Evolutionary conservation across 495 filamentous ascomycete genomes (phyloP).

Genomic region (Penicillium turbatum): DNA sequence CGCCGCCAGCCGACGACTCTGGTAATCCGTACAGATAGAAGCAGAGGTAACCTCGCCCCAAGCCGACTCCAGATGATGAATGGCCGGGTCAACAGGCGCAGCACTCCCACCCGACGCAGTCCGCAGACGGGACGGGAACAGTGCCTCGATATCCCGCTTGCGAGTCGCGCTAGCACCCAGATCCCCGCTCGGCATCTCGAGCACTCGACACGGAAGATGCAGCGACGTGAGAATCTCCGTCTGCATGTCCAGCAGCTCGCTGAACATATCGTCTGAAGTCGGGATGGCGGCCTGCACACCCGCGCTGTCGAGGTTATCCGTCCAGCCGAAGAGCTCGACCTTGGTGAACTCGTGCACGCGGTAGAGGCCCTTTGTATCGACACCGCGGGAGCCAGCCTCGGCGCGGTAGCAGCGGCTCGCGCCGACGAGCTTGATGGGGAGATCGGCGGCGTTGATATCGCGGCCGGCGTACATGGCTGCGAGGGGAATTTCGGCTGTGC

Average conservation of each 20-base stretch:
- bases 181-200: slow-evolving; percentile 88
- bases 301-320: slow-evolving; percentile 43
- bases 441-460: slow-evolving; percentile 53
- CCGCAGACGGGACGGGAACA: slow-evolving; percentile 74
- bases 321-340: slow-evolving; percentile 94
- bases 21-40: slow-evolving; percentile 93
- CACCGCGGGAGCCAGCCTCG: slow-evolving; percentile 84
- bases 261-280: slow-evolving; percentile 57
- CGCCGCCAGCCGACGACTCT: slow-evolving; percentile 76
- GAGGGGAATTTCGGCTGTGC: slow-evolving; percentile 90
- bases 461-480: slow-evolving; percentile 83
- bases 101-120: neutral
- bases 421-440: slow-evolving; percentile 77
- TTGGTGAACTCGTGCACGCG: slow-evolving; percentile 99
- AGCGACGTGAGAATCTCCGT: slow-evolving; percentile 72
- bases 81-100: slow-evolving; percentile 4
- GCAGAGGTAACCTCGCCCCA: slow-evolving; percentile 94
- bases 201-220: slow-evolving; percentile 76
- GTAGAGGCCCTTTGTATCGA: slow-evolving; percentile 90
- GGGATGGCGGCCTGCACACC: slow-evolving; percentile 30
- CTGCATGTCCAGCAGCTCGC: slow-evolving; percentile 81
- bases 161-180: slow-evolving; percentile 81
- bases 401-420: slow-evolving; percentile 88
- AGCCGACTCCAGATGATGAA: slow-evolving; percentile 58
- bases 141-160: slow-evolving; percentile 90